Conservation (phyloP, 2,329 filamentous ascomycete species). For the Aureobasidium pullulans region DNA sequence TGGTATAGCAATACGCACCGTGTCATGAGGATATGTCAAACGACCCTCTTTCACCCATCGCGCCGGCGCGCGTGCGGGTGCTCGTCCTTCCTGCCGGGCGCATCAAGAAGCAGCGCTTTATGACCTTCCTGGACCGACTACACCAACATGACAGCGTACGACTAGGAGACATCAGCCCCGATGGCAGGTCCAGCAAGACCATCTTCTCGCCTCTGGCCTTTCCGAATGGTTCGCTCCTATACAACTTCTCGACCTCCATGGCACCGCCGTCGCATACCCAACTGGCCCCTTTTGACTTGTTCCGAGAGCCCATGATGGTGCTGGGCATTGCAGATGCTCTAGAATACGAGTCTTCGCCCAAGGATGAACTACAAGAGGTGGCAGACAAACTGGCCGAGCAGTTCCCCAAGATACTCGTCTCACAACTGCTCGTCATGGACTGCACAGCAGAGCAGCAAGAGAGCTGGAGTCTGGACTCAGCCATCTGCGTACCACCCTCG, state of each 20-base stretch:
- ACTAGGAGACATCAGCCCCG: slow-evolving; percentile 77
- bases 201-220: slow-evolving; percentile 92
- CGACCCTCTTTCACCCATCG: slow-evolving; percentile 83
- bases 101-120: slow-evolving; percentile 75
- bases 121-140: slow-evolving; percentile 69
- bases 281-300: slow-evolving; percentile 82
- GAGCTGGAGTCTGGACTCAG: slow-evolving; percentile 51
- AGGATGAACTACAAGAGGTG: slow-evolving; percentile 22
- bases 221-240: slow-evolving; percentile 77
- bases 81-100: slow-evolving; percentile 79
- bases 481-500: slow-evolving; percentile 62
- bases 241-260: slow-evolving; percentile 74
- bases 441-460: slow-evolving; percentile 52
- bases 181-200: slow-evolving; percentile 77
- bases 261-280: slow-evolving; percentile 73
- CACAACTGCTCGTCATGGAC: slow-evolving; percentile 76
- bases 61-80: slow-evolving; percentile 83
- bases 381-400: slow-evolving; percentile 42
- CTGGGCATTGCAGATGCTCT: slow-evolving; percentile 77
- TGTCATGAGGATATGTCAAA: slow-evolving; percentile 63
- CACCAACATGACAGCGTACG: slow-evolving; percentile 73
- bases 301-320: slow-evolving; percentile 73
- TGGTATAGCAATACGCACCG: not conserved
- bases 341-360: slow-evolving; percentile 49
- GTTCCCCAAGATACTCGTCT: slow-evolving; percentile 68